phyloP scores from a whole-genome alignment of 2,329 filamentous ascomycete genomes.

The Colletotrichum cordylinicola region DNA sequence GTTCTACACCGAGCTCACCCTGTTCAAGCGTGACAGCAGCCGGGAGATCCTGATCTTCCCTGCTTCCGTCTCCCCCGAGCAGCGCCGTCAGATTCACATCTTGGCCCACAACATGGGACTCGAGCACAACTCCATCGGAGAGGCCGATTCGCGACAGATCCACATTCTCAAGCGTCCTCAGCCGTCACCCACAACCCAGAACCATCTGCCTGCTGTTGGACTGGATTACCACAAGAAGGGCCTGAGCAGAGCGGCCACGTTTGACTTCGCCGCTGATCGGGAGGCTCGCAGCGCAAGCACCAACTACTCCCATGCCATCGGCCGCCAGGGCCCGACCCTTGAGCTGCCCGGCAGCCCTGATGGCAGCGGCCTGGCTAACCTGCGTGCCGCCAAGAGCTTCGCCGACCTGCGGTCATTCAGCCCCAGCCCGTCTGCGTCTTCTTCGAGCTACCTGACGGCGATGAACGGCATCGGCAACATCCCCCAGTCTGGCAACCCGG shows the following conservation, averaged over 20 bases:
- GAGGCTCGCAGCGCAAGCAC: constrained; percentile 69
- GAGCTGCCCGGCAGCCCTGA: constrained; percentile 85
- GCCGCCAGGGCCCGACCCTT: constrained; percentile 84
- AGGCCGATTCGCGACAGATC: constrained; percentile 86
- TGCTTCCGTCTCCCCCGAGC: constrained; percentile 77
- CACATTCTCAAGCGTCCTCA: constrained; percentile 79
- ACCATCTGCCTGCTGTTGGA: constrained; percentile 69
- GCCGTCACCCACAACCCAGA: constrained; percentile 56
- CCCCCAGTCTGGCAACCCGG: constrained; percentile 33
- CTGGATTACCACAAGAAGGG: constrained; percentile 82
- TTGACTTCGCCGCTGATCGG: constrained; percentile 87
- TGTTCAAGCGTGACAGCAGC: constrained; percentile 82
- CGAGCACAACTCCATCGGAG: constrained; percentile 88
- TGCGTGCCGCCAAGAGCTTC: constrained; percentile 95
- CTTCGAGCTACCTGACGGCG: constrained; percentile 74
- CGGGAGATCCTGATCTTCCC: constrained; percentile 88
- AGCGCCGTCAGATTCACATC: constrained; percentile 91
- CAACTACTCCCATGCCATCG: constrained; percentile 75
- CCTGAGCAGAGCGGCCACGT: constrained; percentile 93
- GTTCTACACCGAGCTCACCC: constrained; percentile 87
- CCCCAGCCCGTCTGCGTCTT: constrained; percentile 88
- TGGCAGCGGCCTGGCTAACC: constrained; percentile 66
- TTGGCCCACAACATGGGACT: constrained; percentile 95
- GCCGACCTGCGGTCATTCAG: constrained; percentile 95
- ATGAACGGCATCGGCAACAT: constrained; percentile 68